phyloP scores from a whole-genome alignment of 257 asterid genomes.

The Solanum chilense region DNA sequence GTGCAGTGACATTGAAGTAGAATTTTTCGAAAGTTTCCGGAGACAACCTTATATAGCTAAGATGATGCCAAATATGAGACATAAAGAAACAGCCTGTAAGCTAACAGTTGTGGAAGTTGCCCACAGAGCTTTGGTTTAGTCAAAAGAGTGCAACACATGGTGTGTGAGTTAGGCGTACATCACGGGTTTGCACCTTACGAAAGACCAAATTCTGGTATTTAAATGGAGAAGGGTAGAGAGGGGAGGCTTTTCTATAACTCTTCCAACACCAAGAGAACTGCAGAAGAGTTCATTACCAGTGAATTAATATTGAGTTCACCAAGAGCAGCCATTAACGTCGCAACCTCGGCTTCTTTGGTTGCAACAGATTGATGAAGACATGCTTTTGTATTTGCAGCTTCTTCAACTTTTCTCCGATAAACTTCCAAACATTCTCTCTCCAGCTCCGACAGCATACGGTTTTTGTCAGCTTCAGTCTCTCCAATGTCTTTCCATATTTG shows the following conservation, averaged over 20 bases:
- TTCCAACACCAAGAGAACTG: background rate
- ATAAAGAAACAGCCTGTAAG: background rate
- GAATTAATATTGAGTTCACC: conserved; percentile 7
- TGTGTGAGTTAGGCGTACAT: background rate
- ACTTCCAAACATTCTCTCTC: background rate
- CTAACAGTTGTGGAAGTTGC: background rate
- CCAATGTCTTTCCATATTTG: background rate
- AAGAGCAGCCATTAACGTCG: conserved; percentile 4
- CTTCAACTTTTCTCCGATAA: background rate
- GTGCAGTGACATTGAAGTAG: background rate
- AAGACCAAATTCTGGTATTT: background rate
- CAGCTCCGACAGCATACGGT: background rate
- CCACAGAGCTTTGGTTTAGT: background rate
- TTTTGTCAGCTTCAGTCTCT: background rate
- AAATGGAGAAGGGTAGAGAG: background rate
- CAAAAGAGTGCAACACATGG: background rate
- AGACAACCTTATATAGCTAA: background rate
- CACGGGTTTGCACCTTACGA: background rate
- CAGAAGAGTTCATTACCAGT: background rate
- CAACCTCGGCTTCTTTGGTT: background rate
- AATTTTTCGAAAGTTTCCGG: background rate
- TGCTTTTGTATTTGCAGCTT: background rate
- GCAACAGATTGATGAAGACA: background rate
- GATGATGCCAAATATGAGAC: background rate
- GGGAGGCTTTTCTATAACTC: background rate